Base-by-base conservation (phyloP, 345 rosid species). In the Ceriops zippeliana region DNA sequence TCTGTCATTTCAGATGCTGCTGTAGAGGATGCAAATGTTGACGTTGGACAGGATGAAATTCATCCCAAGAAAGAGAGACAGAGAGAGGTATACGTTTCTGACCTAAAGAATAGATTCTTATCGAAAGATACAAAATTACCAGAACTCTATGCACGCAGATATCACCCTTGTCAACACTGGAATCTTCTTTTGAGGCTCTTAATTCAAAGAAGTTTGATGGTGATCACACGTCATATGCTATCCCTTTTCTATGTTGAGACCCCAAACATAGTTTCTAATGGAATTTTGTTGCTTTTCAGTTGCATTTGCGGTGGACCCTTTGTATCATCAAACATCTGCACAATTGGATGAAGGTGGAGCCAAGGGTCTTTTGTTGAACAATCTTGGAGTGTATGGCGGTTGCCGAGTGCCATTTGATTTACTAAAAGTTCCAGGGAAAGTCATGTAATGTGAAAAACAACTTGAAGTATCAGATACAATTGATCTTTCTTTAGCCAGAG, bases 301-400 rank as follows among this genome's bases (percentile, higher is more conserved):
- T 86, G 96, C 97, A 56, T 91, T 93, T 82, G 86, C 92, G 2
- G 97, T 93, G 78, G 98, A 91, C 82, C 97, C 98, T 16, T 83
- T 93, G 57, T 93, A 93, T 83, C 96, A 89, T 75, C 98, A 93
- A 77, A 91, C 98, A 57, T 89, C 98, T 66, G 98, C 98, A 66
- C 95, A 91, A 76, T 91, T 91, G 71, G 97, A 93, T 77, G 98
- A 89, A 88, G 98, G 98, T 71, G 96, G 98, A 75, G 98, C 91
- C 24, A 91, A 82, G 80, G 97, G 95, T 67, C 86, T 93, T 57
- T 68, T 93, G 76, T 78, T 91, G 75, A 93, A 89, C 82, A 91
- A 93, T 73, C 91, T 93, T 73, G 97, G 95, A 72, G 90, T 93
- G 52, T 89, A 22, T 22, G 24, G 24, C 24, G 24, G 24, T 22